Base-by-base conservation (phyloP, 331 rosid species). In the Telfairia occidentalis region DNA sequence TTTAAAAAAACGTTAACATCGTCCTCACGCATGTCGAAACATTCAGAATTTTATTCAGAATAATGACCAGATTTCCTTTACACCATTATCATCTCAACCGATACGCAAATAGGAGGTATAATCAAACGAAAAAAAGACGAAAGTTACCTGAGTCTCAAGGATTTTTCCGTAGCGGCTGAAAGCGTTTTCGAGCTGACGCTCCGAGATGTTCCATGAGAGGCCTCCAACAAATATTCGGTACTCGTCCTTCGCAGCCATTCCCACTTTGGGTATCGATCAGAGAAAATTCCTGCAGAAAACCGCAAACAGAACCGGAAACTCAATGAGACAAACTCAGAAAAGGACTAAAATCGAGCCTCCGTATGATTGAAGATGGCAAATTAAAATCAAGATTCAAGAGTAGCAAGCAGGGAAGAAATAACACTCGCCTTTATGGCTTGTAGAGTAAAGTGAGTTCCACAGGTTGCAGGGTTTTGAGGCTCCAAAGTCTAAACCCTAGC, bases 211-310 rank as follows among this genome's bases (percentile, higher is more conserved):
- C 96, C 89, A 91, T 48, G 96, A 83, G 78, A 95, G 77, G 6
- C 98, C 98, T 52, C 98, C 97, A 3, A 95, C 97, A 73, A 91
- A 95, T 66, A 95, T 90, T 50, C 97, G 87, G 74, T 87, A 87
- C 13, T 88, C 98, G 71, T 95, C 96, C 77, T 90, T 91, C 63
- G 85, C 92, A 37, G 97, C 90, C 98, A 95, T 94, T 74, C 48
- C 81, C 29, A 52, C 38, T 72, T 18, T 63, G 10, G 16, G 12
- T 30, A 43, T 45, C 45, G 8, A 26, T 26, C 53, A 60, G 30
- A 76, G 3, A 26, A 5, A 16, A 60, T n/a, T 24, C 70, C 57
- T 9, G 66, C 53, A 60, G 32, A 45, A 76, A 16, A 75, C 53
- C 3, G 16, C 3, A 35, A 35, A 28, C 46, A 63, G 28, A 61